Base-by-base conservation (phyloP, 345 rosid species). In the Eucalyptus victrix region DNA sequence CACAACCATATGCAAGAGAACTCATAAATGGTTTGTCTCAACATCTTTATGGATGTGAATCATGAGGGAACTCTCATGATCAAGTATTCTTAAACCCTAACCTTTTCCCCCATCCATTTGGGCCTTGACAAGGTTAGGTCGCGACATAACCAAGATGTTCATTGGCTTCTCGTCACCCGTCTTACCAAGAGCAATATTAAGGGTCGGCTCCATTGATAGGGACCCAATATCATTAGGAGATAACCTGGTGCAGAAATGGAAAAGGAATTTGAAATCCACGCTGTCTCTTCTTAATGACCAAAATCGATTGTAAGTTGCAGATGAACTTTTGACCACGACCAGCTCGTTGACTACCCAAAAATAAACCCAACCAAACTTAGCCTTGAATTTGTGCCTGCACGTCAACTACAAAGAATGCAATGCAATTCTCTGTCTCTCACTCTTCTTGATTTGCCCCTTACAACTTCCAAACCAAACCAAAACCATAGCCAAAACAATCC, bases 331-430 rank as follows among this genome's bases (percentile, higher is more conserved):
- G 44, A 69, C 80, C 80, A 69, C 24, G 24, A 69, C 80, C 44
- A 9, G 7, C 34, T 69, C 13, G 80, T 69, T 69, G 80, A 69
- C 44, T 69, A 34, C 80, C 44, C 44, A 69, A 69, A 69, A 69
- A 69, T 69, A 69, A 34, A 69, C 42, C 80, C 40, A 49, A 49
- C 51, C 53, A 51, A 56, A 34, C 72, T 62, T 51, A 30, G 87
- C 49, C 90, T 83, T 89, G 50, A 94, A 94, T 92, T 93, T 95
- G 97, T 94, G 95, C 91, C 86, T 81, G 76, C 96, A 94, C 97
- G 95, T 92, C 93, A 86, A 88, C 96, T 92, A 92, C 96, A 45
- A 88, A 65, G 87, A 91, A 91, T 17, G 17, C 65, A 65, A 60
- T 42, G 80, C 80, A 67, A 7, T 34, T 65, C 76, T 65, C 80